A percentile compares a stretch with the other conserved stretches of the same genome.
These are phyloP conservation scores for Lepiota subincarnata DNA, from an alignment of 768 basidiomycete genomes.

Conservation along the genomic window DNA sequence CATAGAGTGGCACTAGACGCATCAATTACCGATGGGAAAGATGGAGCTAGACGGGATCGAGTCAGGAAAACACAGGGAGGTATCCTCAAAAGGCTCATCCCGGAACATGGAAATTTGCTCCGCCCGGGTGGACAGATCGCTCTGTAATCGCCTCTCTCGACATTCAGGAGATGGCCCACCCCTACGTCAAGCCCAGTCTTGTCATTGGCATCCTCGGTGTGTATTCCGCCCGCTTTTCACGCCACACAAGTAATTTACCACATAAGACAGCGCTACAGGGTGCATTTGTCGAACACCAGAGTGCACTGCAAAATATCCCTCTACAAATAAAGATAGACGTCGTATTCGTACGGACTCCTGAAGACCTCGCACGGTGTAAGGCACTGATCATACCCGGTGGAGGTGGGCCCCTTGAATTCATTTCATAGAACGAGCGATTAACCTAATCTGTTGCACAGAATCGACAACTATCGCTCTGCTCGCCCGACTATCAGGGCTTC, in stretches of 20 bases:
- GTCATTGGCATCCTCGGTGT: conserved; percentile 52
- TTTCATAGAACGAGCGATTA: neutral
- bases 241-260: conserved; percentile 9
- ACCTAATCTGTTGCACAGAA: conserved; percentile 41
- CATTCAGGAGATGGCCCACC: neutral
- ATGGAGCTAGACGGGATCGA: neutral
- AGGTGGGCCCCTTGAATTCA: conserved; percentile 33
- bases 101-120: neutral
- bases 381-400: conserved; percentile 94
- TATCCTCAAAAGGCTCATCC: neutral
- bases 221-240: conserved; percentile 11
- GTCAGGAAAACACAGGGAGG: neutral
- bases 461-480: conserved; percentile 88
- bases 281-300: conserved; percentile 85
- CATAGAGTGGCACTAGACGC: neutral
- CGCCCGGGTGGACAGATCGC: neutral
- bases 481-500: conserved; percentile 66
- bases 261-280: conserved; percentile 80
- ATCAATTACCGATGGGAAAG: neutral
- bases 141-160: neutral
- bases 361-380: conserved; percentile 73
- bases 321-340: conserved; percentile 41
- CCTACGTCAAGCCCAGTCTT: conserved; percentile 2
- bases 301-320: conserved; percentile 56
- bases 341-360: conserved; percentile 63